phyloP scores from a whole-genome alignment of 371 early-diverging fungal species.

The Capillidium heterosporum region DNA sequence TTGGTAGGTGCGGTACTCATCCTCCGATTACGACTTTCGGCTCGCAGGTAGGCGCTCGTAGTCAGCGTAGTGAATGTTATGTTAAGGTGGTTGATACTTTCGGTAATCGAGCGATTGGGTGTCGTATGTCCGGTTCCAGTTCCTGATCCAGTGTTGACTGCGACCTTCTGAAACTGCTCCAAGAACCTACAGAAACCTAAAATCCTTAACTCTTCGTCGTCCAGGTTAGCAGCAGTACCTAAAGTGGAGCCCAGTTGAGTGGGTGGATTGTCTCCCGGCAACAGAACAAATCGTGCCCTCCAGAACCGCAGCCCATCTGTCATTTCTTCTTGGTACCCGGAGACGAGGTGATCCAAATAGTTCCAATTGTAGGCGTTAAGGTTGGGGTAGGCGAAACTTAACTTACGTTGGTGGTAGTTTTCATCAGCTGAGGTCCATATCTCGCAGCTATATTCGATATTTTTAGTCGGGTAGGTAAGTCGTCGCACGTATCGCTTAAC shows the following conservation, averaged over 20 bases:
- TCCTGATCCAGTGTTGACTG: conserved; percentile 15
- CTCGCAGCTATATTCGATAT: conserved; percentile 51
- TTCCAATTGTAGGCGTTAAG: conserved; percentile 80
- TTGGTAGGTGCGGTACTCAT: background rate
- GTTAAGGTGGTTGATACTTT: conserved; percentile 11
- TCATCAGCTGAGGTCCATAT: conserved; percentile 69
- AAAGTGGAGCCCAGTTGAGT: conserved; percentile 19
- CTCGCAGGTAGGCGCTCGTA: conserved; percentile 4
- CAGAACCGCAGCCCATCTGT: conserved; percentile 65
- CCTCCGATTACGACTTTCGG: conserved; percentile 8
- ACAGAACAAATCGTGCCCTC: conserved; percentile 76
- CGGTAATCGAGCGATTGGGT: too few species aligned
- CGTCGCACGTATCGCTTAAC: conserved; percentile 76
- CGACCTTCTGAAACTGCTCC: conserved; percentile 47
- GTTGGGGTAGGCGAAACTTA: conserved; percentile 57
- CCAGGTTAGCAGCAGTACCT: conserved; percentile 32
- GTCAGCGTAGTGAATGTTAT: conserved; percentile 9
- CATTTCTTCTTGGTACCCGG: conserved; percentile 70
- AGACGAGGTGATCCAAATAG: conserved; percentile 66
- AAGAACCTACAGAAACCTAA: conserved; percentile 70
- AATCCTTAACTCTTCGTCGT: conserved; percentile 80
- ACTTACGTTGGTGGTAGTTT: conserved; percentile 29
- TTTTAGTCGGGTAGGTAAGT: conserved; percentile 29
- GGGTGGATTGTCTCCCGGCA: conserved; percentile 54
- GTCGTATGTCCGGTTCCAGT: background rate